Conservation (phyloP, 179 eudicot genomes). For the Corrigiola litoralis region DNA sequence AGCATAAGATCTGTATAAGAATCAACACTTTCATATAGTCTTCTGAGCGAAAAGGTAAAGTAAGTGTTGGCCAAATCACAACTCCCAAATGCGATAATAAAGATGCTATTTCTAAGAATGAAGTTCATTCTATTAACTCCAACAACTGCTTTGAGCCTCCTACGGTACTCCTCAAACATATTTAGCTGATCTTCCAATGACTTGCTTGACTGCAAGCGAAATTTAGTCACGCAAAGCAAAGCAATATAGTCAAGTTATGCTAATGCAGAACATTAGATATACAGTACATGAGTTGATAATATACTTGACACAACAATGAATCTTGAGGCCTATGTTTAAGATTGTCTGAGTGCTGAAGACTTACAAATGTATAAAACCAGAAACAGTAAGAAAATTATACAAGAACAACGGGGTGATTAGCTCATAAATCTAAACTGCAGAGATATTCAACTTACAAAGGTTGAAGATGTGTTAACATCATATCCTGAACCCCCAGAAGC, state of each 20-base stretch:
- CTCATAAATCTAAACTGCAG: no score
- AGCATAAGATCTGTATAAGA: slow-evolving; percentile 38
- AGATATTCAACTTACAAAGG: slow-evolving; percentile 8
- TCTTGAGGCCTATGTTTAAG: no score
- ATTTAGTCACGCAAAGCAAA: no score
- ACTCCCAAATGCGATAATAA: slow-evolving; percentile 41
- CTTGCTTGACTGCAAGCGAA: slow-evolving; percentile 31
- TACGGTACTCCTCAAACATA: slow-evolving; percentile 39
- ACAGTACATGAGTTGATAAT: no score
- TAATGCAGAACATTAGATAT: no score
- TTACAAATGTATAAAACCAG: no score
- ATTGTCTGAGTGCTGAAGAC: no score
- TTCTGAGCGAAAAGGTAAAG: slow-evolving; percentile 27
- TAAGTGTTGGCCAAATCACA: slow-evolving; percentile 49
- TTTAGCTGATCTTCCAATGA: slow-evolving; percentile 36
- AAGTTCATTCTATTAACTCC: slow-evolving; percentile 27
- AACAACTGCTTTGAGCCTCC: slow-evolving; percentile 26
- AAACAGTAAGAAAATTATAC: no score
- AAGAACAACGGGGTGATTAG: no score
- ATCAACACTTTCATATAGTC: slow-evolving; percentile 25
- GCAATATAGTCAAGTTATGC: no score
- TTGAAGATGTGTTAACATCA: slow-evolving; percentile 9
- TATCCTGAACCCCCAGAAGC: slow-evolving; percentile 15
- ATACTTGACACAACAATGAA: no score
- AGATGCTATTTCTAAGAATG: slow-evolving; percentile 35